These are phyloP conservation scores for Phytophthora hibernalis DNA, from an alignment of 352 stramenopile species.

Conservation along the genomic window DNA sequence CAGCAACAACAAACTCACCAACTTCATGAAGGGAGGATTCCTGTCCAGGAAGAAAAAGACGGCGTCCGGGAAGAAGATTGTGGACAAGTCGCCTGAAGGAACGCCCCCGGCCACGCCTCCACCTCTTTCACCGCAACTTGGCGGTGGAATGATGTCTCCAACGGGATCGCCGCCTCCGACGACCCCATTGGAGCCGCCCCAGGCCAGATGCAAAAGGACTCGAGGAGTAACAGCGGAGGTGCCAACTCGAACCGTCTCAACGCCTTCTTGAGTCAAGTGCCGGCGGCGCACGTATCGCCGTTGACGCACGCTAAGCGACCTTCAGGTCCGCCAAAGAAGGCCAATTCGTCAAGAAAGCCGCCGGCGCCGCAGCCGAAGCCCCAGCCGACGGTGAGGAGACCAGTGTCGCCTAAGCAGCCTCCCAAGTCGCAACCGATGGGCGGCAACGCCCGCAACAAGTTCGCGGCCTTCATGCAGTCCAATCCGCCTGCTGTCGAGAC, in stretches of 20 bases:
- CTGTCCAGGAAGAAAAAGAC: slow-evolving; percentile 75
- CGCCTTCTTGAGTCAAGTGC: slow-evolving; percentile 81
- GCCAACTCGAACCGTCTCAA: slow-evolving; percentile 71
- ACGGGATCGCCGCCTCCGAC: slow-evolving; percentile 32
- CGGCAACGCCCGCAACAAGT: slow-evolving; percentile 71
- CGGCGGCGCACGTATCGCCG: slow-evolving; percentile 57
- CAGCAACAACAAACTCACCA: slow-evolving; percentile 75
- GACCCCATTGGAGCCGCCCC: slow-evolving; percentile 30
- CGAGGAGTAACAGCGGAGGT: slow-evolving; percentile 53
- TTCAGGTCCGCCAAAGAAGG: slow-evolving; percentile 60
- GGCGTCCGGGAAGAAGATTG: slow-evolving; percentile 34
- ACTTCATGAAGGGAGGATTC: slow-evolving; percentile 86
- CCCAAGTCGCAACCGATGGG: slow-evolving; percentile 25
- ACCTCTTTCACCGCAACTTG: slow-evolving; percentile 57
- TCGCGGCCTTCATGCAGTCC: slow-evolving; percentile 83
- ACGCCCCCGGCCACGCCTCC: slow-evolving; percentile 71
- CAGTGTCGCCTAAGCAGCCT: slow-evolving; percentile 35
- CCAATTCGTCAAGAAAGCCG: slow-evolving; percentile 51
- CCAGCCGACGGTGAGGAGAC: slow-evolving; percentile 26
- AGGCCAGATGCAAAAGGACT: slow-evolving; percentile 32
- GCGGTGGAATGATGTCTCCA: slow-evolving; percentile 39
- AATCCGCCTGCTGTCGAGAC: slow-evolving; percentile 61
- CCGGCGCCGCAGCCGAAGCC: slow-evolving; percentile 30
- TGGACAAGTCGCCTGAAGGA: slow-evolving; percentile 47
- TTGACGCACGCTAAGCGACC: slow-evolving; percentile 68